A percentile compares a stretch with the other conserved stretches of the same genome.
phyloP scores from a whole-genome alignment of 306 rosid species.

The Fragaria vesca region DNA sequence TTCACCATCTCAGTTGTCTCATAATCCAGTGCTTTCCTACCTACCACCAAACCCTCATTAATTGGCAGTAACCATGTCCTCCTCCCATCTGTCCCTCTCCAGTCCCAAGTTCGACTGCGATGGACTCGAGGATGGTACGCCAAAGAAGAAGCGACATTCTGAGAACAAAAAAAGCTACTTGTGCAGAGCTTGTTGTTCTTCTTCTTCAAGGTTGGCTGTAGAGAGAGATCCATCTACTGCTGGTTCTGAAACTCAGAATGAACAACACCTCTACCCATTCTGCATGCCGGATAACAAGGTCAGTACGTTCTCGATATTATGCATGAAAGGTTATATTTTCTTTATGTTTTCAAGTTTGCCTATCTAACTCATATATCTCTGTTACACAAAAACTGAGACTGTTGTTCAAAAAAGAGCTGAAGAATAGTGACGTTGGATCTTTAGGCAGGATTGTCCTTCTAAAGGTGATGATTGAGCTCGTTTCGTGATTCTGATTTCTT shows the following conservation, averaged over 20 bases:
- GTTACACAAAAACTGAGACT: slow-evolving; percentile 32
- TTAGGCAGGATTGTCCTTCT: slow-evolving; percentile 68
- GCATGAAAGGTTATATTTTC: neutral
- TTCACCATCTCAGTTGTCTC: neutral
- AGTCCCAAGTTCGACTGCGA: slow-evolving; percentile 9
- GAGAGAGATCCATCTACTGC: neutral
- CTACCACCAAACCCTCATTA: neutral
- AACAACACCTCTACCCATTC: slow-evolving; percentile 15
- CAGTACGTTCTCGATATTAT: neutral
- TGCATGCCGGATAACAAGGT: slow-evolving; percentile 55
- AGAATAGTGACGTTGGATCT: slow-evolving; percentile 50
- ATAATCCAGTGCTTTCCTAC: neutral
- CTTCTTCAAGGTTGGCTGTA: neutral
- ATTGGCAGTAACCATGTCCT: neutral
- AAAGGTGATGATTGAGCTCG: slow-evolving; percentile 42
- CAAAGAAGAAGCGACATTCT: neutral
- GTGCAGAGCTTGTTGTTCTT: slow-evolving; percentile 9
- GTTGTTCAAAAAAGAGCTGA: slow-evolving; percentile 47
- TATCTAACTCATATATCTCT: neutral
- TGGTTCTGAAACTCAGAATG: slow-evolving; percentile 2
- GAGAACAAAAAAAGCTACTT: neutral
- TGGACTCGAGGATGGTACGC: neutral
- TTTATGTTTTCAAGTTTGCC: neutral
- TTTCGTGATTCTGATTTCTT: slow-evolving; percentile 21
- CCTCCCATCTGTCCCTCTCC: neutral